These are phyloP conservation scores for Aspergillus niger DNA, from an alignment of 2,329 filamentous ascomycete species.

Conservation along the genomic window DNA sequence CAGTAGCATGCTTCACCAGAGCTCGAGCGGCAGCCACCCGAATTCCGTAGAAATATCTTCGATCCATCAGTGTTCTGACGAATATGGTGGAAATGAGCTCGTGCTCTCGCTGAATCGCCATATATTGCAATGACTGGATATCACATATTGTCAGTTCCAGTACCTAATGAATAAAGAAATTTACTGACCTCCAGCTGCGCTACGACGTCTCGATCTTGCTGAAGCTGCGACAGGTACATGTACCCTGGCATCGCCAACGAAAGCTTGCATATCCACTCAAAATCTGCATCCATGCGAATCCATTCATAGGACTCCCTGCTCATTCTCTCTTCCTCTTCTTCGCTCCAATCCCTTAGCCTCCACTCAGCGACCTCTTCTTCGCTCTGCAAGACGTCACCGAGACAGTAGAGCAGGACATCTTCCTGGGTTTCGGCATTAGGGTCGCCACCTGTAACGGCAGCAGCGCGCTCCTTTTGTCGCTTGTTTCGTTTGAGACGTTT, in stretches of 20 bases:
- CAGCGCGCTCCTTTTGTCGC: constrained; percentile 75
- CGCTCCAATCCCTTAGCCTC: constrained; percentile 84
- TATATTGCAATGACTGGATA: constrained; percentile 67
- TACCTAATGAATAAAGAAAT: background rate
- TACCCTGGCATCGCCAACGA: constrained; percentile 83
- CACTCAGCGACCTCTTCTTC: constrained; percentile 81
- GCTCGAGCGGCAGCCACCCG: constrained; percentile 80
- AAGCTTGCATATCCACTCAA: constrained; percentile 93
- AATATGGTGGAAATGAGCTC: constrained; percentile 86
- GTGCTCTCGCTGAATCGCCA: constrained; percentile 68
- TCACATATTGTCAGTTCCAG: background rate
- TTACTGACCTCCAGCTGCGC: constrained; percentile 67
- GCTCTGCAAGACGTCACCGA: constrained; percentile 85
- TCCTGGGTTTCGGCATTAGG: constrained; percentile 67
- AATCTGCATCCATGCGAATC: constrained; percentile 97
- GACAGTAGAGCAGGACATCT: constrained; percentile 82
- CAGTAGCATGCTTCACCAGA: constrained; percentile 73
- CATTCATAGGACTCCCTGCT: constrained; percentile 96
- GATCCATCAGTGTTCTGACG: constrained; percentile 84
- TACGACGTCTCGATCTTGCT: constrained; percentile 94
- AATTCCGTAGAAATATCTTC: constrained; percentile 90
- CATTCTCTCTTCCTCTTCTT: constrained; percentile 87
- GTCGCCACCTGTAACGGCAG: constrained; percentile 64
- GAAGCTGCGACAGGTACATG: constrained; percentile 97
- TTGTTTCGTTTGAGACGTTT: constrained; percentile 91